These are phyloP conservation scores for Dactylellina haptotyla DNA, from an alignment of 2,329 filamentous ascomycete genomes.

Conservation along the genomic window DNA sequence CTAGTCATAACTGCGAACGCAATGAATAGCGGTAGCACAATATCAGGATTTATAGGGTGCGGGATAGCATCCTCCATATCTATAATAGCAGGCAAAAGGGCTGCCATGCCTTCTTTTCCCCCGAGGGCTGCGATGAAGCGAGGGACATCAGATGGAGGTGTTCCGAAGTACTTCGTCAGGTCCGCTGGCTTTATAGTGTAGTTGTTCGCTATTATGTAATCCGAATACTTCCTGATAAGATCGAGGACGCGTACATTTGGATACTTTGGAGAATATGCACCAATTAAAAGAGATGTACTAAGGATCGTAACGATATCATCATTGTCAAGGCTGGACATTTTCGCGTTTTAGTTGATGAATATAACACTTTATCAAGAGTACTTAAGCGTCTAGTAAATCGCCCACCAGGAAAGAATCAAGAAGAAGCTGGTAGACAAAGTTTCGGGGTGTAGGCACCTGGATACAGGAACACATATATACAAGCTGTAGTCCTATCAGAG, in stretches of 20 bases:
- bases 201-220: not conserved
- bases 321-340: not conserved
- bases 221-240: slow-evolving; percentile 6
- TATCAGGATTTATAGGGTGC: slow-evolving; percentile 5
- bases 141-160: not conserved
- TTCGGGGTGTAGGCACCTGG: too few species aligned
- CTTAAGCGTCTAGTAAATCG: too few species aligned
- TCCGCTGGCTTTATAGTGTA: slow-evolving; percentile 6
- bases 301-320: not conserved
- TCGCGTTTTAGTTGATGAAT: not conserved
- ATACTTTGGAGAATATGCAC: slow-evolving; percentile 20
- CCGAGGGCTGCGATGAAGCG: not conserved
- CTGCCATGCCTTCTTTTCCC: not conserved
- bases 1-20: slow-evolving; percentile 24
- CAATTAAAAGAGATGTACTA: slow-evolving; percentile 7
- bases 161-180: slow-evolving; percentile 16
- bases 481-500: too few species aligned
- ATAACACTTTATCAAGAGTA: not conserved
- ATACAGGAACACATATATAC: too few species aligned
- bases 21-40: slow-evolving; percentile 18
- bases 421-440: too few species aligned
- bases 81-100: not conserved
- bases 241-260: not conserved
- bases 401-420: too few species aligned
- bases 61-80: not conserved